These are phyloP conservation scores for Glarea lozoyensis DNA, from an alignment of 495 filamentous ascomycete species.

Conservation along the genomic window DNA sequence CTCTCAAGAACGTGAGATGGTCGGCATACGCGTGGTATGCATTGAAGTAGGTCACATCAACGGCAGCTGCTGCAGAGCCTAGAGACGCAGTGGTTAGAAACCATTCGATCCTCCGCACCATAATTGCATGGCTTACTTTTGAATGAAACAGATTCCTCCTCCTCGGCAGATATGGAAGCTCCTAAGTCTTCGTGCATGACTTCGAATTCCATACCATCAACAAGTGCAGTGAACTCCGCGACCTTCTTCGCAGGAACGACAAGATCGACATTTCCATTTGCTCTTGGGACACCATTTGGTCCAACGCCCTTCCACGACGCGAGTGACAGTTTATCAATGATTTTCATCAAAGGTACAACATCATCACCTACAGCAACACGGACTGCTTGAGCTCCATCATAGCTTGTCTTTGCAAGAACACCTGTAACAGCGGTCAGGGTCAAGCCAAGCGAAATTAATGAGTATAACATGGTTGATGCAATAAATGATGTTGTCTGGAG, in stretches of 20 bases:
- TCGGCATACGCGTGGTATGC: constrained; percentile 9
- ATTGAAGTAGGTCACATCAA: constrained; percentile 6
- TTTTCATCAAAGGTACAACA: neutral
- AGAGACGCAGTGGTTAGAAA: no score
- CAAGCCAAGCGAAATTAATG: neutral
- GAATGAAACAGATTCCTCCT: neutral
- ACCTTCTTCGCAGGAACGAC: constrained; percentile 6
- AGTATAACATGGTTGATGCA: neutral
- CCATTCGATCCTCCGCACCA: neutral
- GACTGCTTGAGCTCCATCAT: constrained; percentile 5
- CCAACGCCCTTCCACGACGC: constrained; percentile 2
- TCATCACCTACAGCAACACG: constrained; percentile 3
- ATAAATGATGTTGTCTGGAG: neutral
- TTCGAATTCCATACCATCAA: neutral
- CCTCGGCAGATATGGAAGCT: neutral
- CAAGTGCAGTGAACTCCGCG: neutral
- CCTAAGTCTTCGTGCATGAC: constrained; percentile 10
- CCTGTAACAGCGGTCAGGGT: neutral
- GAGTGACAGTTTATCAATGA: neutral
- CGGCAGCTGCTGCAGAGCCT: neutral
- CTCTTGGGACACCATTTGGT: constrained; percentile 1
- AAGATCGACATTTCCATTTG: neutral
- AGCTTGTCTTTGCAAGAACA: constrained; percentile 1
- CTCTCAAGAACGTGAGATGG: constrained; percentile 42
- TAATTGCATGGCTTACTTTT: neutral